Evolutionary conservation across 352 stramenopile genomes (phyloP).

Genomic region (Blastocystis sp.): DNA sequence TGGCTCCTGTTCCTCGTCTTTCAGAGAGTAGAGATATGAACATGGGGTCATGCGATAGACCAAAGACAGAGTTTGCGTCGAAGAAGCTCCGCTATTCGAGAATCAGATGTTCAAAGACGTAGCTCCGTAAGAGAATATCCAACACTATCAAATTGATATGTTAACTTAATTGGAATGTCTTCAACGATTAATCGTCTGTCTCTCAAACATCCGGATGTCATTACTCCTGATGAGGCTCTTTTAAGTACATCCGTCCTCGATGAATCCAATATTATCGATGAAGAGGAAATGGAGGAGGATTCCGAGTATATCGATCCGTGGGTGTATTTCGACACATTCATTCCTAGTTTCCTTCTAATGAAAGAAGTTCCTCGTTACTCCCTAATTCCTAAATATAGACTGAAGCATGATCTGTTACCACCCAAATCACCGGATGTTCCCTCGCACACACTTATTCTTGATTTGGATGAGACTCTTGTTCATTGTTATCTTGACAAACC

Average conservation of each 20-base stretch:
- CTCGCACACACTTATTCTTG: constrained; percentile 73
- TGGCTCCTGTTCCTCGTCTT: background rate
- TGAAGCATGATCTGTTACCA: background rate
- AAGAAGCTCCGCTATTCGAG: background rate
- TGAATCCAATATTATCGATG: background rate
- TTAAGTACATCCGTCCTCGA: background rate
- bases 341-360: background rate
- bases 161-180: background rate
- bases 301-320: background rate
- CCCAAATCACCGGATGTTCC: background rate
- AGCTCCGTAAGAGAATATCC: background rate
- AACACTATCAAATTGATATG: background rate
- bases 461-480: constrained; percentile 96
- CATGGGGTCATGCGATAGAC: background rate
- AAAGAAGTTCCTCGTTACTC: background rate
- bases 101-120: background rate
- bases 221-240: background rate
- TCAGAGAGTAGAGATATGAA: background rate
- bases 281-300: background rate
- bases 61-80: background rate
- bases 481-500: constrained; percentile 92
- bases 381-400: background rate
- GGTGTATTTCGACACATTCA: background rate
- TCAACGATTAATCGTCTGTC: background rate
- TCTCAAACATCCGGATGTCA: background rate